Evolutionary conservation across 2,329 filamentous ascomycete species (phyloP).

Genomic region (Talaromyces sp.): DNA sequence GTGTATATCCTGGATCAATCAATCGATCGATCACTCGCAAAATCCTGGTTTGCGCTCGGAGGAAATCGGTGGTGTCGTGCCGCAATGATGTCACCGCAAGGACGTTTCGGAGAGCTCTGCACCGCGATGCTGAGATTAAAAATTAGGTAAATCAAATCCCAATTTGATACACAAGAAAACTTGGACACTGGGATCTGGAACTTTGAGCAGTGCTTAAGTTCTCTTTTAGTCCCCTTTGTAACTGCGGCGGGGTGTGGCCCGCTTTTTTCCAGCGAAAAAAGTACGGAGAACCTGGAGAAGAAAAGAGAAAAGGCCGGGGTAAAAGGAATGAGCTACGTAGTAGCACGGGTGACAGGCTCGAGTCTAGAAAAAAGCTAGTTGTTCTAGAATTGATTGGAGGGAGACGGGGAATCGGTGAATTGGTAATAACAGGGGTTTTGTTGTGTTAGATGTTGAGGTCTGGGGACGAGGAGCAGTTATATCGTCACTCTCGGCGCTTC

Average conservation of each 20-base stretch:
- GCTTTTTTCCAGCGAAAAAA: background rate
- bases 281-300: background rate
- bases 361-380: background rate
- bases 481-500: background rate
- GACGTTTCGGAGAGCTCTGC: background rate
- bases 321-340: background rate
- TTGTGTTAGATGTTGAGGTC: background rate
- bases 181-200: background rate
- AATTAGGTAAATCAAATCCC: background rate
- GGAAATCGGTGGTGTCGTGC: conserved; percentile 2
- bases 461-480: background rate
- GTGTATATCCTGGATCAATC: background rate
- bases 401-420: background rate
- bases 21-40: background rate
- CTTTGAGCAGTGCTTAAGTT: background rate
- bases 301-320: background rate
- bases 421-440: background rate
- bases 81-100: conserved; percentile 9
- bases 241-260: background rate
- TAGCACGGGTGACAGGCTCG: background rate
- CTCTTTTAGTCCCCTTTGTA: background rate
- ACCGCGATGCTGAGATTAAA: background rate
- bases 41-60: background rate
- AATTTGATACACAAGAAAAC: background rate
- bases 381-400: background rate